Evolutionary conservation across 164 flowering plant genomes (phyloP), one percentile per base, ranked within the genome.

Genomic region (Litsea cubeba): DNA sequence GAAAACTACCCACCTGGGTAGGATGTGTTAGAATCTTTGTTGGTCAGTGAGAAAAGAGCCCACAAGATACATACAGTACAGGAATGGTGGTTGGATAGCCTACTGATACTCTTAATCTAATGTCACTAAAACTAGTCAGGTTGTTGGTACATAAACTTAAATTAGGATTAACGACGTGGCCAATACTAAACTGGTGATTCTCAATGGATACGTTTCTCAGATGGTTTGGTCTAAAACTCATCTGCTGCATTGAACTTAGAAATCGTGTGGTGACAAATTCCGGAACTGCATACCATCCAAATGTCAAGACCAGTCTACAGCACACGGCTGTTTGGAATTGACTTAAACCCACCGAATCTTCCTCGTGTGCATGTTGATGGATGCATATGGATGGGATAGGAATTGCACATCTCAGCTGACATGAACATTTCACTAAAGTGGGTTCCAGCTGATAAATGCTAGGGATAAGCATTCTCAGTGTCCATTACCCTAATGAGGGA

Each of bases 401-500:
- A 20, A 14, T 23, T 69, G 57, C 0, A 25, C 46, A 15, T 66
- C 46, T 66, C 22, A 20, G 35, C 32, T 49, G 72, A 50, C 60
- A 14, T 11, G 62, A 68, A 51, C 35, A 50, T 70, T 24, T 50
- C 62, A 70, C 26, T 70, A 24, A 23, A 14, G 17, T 70, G 72
- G 72, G 72, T 15, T 24, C 72, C 72, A 50, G 15, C 18, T 24
- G 60, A 24, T 70, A 46, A 70, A 70, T 70, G 72, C 62, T 23
- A 8, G 22, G 22, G 72, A 70, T 70, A 70, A 50, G 72, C 50
- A 23, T 49, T 7, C n/a, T 2, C 23, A 50, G 11, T 66, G 46
- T 30, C 22, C n/a, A n/a, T 18, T 54, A 14, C 7, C 17, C 60
- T 54, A 15, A 3, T 17, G 60, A 20, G 12, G 7, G 60, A 54